Base-by-base conservation (phyloP, 305 asterid genomes). In the Fraxinus greggii region DNA sequence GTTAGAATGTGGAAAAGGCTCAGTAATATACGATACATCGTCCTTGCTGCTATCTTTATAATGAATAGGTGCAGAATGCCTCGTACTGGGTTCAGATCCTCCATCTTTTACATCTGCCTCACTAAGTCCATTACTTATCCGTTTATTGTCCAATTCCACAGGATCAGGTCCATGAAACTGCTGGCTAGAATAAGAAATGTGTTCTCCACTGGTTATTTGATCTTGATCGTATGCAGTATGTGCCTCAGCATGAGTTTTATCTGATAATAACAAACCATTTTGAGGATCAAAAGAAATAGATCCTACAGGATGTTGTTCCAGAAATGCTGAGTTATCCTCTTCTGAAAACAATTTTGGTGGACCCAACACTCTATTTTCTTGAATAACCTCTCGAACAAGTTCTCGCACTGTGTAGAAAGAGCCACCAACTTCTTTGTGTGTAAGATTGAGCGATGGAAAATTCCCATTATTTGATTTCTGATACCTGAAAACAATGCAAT, bases 371-470 rank as follows among this genome's bases (percentile, higher is more conserved):
- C 91, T 90, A 85, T 96, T 96, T 87, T 96, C 99, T 86, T 96
- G 98, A 89, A 94, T 96, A 65, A 96, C 88, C 87, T 96, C 99
- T 51, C 98, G 87, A 82, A 96, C 97, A 83, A 93, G 89, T 88
- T 96, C 98, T 75, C 98, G 90, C 26, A 96, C 98, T 3, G 91
- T 94, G 84, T 96, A 96, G 90, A 93, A 96, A 51, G 99, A 96
- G 80, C 99, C 98, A 79, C 98, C 99, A 78, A 96, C 99, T 91
- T 94, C 98, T 83, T 96, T 96, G 90, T 94, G 99, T 38, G 99
- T 87, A 83, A 94, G 93, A 88, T 88, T 94, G 88, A 96, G 93
- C 26, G 98, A 93, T 5, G 99, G 98, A 29, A 96, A 96, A 82
- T 79, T 89, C 19, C 98, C 98, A 45, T 86, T 61, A 77, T 94